Conservation (phyloP, 163 green algal species). For the Scenedesmus sp. region DNA sequence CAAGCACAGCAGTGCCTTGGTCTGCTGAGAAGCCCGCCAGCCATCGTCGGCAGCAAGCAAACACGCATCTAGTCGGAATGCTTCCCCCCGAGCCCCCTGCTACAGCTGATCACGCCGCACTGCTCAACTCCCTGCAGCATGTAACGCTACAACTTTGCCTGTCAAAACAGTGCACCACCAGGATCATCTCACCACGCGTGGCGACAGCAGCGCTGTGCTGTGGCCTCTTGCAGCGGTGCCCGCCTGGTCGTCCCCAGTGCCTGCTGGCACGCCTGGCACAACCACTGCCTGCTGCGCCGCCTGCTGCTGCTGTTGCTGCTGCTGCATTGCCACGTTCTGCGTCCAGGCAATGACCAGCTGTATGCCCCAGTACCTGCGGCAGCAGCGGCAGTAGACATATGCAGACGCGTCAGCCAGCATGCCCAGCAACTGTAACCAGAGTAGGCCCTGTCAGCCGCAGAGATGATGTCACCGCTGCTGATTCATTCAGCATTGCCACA, state of each 20-base stretch:
- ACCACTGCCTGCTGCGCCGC: constrained; percentile 41
- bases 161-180: no score
- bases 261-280: neutral
- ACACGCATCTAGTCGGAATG: no score
- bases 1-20: no score
- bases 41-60: no score
- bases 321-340: constrained; percentile 44
- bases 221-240: neutral
- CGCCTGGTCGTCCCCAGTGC: neutral
- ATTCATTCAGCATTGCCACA: no score
- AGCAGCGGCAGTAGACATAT: neutral
- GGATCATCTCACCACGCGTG: constrained; percentile 3
- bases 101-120: no score
- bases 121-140: no score
- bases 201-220: neutral
- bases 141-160: no score
- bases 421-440: neutral
- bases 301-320: constrained; percentile 48
- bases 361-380: constrained; percentile 48
- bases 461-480: no score
- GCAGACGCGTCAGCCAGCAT: neutral
- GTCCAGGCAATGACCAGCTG: constrained; percentile 45
- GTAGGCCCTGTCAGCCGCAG: neutral
- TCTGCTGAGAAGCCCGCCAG: no score
- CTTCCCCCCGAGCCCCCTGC: no score